Conservation (phyloP, 2,329 filamentous ascomycete genomes). For the Purpureocillium lavendulum region DNA sequence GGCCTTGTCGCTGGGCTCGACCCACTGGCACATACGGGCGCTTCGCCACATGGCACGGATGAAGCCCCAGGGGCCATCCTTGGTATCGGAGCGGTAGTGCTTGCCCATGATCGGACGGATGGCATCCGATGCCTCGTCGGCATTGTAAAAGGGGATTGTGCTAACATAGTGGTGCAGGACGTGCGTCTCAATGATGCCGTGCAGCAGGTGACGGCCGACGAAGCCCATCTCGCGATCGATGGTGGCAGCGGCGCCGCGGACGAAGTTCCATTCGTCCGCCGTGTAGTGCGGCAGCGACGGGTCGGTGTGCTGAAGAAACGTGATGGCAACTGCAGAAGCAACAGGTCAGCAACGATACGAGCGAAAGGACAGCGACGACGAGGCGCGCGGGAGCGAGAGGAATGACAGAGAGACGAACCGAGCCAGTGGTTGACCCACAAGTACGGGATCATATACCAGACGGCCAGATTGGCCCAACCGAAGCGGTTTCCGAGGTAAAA, state of each 20-base stretch:
- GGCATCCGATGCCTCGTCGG: slow-evolving; percentile 87
- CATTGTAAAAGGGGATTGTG: slow-evolving; percentile 93
- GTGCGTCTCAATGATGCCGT: slow-evolving; percentile 96
- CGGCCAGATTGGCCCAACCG: slow-evolving; percentile 76
- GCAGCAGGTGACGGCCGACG: slow-evolving; percentile 80
- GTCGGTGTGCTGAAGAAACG: slow-evolving; percentile 95
- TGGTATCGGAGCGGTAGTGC: slow-evolving; percentile 82
- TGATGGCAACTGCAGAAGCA: slow-evolving; percentile 80
- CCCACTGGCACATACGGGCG: slow-evolving; percentile 89
- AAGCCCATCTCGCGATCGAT: slow-evolving; percentile 98
- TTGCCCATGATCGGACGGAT: slow-evolving; percentile 92
- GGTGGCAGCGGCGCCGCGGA: slow-evolving; percentile 86
- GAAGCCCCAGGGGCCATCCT: slow-evolving; percentile 75
- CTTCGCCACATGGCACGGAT: slow-evolving; percentile 72
- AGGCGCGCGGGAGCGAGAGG: neutral
- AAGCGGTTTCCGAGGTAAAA: slow-evolving; percentile 65
- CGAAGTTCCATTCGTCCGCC: slow-evolving; percentile 79
- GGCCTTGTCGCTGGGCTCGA: slow-evolving; percentile 81
- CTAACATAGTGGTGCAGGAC: slow-evolving; percentile 97
- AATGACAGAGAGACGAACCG: slow-evolving; percentile 49
- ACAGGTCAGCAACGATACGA: slow-evolving; percentile 15
- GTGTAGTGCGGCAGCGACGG: slow-evolving; percentile 90
- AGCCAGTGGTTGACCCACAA: slow-evolving; percentile 99
- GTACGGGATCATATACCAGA: slow-evolving; percentile 95
- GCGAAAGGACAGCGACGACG: neutral